Evolutionary conservation across 169 alveolate genomes (phyloP).

Genomic region (Eimeria nieschulzi): DNA sequence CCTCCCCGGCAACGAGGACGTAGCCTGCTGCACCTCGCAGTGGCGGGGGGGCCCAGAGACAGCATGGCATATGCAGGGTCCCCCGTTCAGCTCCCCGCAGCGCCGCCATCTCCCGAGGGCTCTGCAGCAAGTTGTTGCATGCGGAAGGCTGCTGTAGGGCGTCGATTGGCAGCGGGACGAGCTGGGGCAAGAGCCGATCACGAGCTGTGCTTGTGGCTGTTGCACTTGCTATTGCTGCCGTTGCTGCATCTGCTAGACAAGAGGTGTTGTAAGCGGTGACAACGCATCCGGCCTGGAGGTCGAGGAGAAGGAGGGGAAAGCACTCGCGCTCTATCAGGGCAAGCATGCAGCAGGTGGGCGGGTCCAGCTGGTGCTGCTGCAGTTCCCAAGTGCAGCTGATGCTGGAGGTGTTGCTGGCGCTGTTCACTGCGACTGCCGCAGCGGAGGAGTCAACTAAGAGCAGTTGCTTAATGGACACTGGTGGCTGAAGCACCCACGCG

Average conservation of each 20-base stretch:
- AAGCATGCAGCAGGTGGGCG: slow-evolving; percentile 49
- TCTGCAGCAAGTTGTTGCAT: background rate
- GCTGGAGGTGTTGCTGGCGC: background rate
- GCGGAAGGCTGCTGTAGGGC: background rate
- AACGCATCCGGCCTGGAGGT: slow-evolving; percentile 17
- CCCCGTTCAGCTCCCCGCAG: background rate
- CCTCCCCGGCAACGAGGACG: slow-evolving; percentile 58
- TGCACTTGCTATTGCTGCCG: slow-evolving; percentile 31
- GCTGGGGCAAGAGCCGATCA: background rate
- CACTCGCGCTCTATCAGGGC: slow-evolving; percentile 31
- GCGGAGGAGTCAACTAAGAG: slow-evolving; percentile 1
- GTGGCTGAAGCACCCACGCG: slow-evolving; percentile 46
- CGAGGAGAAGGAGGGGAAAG: slow-evolving; percentile 49
- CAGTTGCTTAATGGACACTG: slow-evolving; percentile 10
- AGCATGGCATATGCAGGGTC: slow-evolving; percentile 35
- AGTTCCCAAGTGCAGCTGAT: background rate
- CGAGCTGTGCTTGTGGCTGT: background rate
- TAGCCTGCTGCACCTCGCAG: slow-evolving; percentile 59
- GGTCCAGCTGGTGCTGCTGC: background rate
- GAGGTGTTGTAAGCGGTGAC: slow-evolving; percentile 4
- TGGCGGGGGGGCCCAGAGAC: slow-evolving; percentile 53
- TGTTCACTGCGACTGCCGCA: slow-evolving; percentile 6
- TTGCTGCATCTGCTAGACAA: slow-evolving; percentile 1
- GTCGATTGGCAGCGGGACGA: background rate
- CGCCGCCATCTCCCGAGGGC: background rate